Conservation (phyloP, 257 asterid species). For the Solanum peruvianum region DNA sequence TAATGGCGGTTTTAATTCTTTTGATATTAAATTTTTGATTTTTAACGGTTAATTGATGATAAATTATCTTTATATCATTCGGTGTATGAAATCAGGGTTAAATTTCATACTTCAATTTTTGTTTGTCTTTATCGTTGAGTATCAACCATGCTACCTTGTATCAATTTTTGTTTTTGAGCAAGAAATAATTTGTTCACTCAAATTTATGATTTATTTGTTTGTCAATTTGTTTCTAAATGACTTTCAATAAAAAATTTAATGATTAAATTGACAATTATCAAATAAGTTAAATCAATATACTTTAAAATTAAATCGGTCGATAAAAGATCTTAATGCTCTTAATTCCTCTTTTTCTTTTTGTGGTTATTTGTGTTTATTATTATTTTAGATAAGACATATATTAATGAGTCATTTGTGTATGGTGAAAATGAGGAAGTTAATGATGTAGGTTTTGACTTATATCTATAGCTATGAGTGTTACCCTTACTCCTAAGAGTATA, state of each 20-base stretch:
- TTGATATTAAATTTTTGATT: background rate
- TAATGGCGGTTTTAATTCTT: background rate
- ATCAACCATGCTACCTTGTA: background rate
- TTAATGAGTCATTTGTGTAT: background rate
- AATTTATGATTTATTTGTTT: background rate
- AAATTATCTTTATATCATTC: background rate
- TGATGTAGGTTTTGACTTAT: background rate
- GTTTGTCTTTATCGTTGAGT: background rate
- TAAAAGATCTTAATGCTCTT: background rate
- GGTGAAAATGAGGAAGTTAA: background rate
- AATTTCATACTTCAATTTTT: background rate
- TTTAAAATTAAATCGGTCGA: no score
- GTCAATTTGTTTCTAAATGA: background rate
- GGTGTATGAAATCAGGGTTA: background rate
- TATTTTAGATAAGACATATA: background rate
- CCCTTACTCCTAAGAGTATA: background rate
- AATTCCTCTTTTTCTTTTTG: no score
- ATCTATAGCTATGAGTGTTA: background rate
- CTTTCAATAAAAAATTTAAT: background rate
- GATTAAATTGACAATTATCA: background rate
- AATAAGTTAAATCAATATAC: background rate
- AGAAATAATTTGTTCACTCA: background rate
- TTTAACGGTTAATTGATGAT: background rate
- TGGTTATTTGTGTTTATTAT: background rate
- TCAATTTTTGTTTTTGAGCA: background rate